These are phyloP conservation scores for Yarrowia porcina DNA, from an alignment of 805 yeast species.

Conservation along the genomic window DNA sequence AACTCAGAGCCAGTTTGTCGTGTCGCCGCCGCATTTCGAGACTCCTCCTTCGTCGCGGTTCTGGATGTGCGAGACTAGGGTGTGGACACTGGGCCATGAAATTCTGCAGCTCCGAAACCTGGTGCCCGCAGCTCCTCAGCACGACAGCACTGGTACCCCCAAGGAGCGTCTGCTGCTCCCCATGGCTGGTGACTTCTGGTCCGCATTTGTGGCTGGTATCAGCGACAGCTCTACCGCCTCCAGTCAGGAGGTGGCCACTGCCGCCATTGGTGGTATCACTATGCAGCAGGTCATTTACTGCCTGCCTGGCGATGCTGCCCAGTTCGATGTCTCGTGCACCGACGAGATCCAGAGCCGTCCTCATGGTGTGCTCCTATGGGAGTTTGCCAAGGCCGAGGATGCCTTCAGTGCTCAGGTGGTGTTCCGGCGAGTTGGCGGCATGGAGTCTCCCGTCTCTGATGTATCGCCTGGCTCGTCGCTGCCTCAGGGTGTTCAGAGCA, in stretches of 20 bases:
- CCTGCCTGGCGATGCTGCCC: conserved; percentile 21
- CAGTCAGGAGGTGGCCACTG: conserved; percentile 14
- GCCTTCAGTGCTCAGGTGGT: conserved; percentile 40
- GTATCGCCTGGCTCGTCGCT: conserved; percentile 2
- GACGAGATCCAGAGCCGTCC: conserved; percentile 28
- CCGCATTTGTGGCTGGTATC: conserved; percentile 39
- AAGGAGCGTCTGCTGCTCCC: conserved; percentile 39
- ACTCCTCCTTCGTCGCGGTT: conserved; percentile 19
- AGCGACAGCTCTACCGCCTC: not conserved
- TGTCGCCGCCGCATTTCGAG: conserved; percentile 17
- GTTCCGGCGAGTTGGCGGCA: conserved; percentile 36
- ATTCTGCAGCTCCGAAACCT: conserved; percentile 35
- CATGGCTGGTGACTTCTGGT: conserved; percentile 41
- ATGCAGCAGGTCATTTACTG: conserved; percentile 21
- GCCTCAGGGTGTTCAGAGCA: not conserved
- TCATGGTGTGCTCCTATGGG: conserved; percentile 38
- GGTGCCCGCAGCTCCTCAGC: conserved; percentile 29
- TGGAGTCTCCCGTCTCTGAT: not conserved
- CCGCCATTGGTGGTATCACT: conserved; percentile 20
- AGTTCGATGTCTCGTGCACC: conserved; percentile 4
- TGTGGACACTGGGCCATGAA: conserved; percentile 37
- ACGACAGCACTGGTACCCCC: conserved; percentile 31
- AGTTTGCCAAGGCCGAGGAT: conserved; percentile 39
- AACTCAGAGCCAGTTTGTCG: conserved; percentile 21
- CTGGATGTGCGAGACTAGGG: conserved; percentile 38